Percentiles rank a stretch among this genome's conserved stretches.
phyloP scores from a whole-genome alignment of 345 rosid species.

The Hibiscus trionum region DNA sequence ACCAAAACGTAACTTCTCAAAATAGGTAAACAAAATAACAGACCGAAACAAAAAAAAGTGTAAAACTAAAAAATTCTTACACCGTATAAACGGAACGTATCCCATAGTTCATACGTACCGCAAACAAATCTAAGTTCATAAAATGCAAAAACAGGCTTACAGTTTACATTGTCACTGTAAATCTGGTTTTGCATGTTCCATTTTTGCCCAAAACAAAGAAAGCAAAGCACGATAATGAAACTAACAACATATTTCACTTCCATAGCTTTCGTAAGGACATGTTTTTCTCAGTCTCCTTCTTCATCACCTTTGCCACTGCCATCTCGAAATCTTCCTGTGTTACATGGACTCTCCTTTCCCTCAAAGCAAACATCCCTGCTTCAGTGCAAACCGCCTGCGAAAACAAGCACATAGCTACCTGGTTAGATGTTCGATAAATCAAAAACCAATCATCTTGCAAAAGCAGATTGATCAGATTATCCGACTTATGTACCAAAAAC shows the following conservation, averaged over 20 bases:
- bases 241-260: conserved; percentile 37
- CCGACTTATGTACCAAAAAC: not conserved
- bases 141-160: too few species aligned
- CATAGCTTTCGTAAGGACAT: conserved; percentile 96
- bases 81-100: too few species aligned
- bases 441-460: too few species aligned
- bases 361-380: conserved; percentile 97
- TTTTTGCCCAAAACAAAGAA: not conserved
- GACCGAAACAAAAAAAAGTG: too few species aligned
- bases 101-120: too few species aligned
- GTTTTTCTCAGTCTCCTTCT: conserved; percentile 98
- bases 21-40: too few species aligned
- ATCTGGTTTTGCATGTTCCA: too few species aligned
- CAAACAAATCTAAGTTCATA: too few species aligned
- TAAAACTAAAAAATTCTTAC: too few species aligned
- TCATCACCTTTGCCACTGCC: conserved; percentile 99
- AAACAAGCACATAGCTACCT: too few species aligned
- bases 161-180: too few species aligned
- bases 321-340: conserved; percentile 24
- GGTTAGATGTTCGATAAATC: not conserved
- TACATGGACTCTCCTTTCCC: conserved; percentile 96
- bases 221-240: not conserved
- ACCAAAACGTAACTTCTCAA: too few species aligned
- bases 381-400: conserved; percentile 85
- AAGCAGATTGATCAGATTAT: not conserved